Conservation (phyloP, 2,329 filamentous ascomycete genomes). For the Aureobasidium sp. region DNA sequence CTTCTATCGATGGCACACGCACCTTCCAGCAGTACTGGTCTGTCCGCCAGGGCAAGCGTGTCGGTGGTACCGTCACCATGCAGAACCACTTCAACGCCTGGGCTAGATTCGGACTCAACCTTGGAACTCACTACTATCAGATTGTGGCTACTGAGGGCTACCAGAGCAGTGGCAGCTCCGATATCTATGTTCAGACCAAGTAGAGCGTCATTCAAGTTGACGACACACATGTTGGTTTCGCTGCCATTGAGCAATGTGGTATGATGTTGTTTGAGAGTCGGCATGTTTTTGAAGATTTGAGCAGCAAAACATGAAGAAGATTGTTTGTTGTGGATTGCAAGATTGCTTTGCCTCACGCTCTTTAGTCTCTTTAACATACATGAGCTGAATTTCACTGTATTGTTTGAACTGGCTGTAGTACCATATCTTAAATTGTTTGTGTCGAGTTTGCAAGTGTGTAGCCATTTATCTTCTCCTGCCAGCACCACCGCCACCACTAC, state of each 20-base stretch:
- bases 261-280: background rate
- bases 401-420: background rate
- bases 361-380: background rate
- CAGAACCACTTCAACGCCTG: constrained; percentile 49
- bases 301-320: background rate
- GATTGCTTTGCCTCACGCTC: background rate
- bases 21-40: constrained; percentile 52
- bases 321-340: background rate
- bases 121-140: constrained; percentile 48
- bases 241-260: background rate
- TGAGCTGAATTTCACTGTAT: background rate
- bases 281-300: background rate
- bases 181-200: constrained; percentile 18
- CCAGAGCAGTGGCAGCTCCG: constrained; percentile 30
- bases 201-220: background rate
- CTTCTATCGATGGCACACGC: constrained; percentile 46
- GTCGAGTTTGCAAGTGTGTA: background rate
- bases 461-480: constrained; percentile 17
- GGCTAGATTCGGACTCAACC: constrained; percentile 39
- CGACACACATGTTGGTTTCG: background rate
- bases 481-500: constrained; percentile 18
- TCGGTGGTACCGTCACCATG: constrained; percentile 44
- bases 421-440: background rate
- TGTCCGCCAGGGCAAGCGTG: constrained; percentile 44
- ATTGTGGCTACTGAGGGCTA: constrained; percentile 44